Base-by-base conservation (phyloP, 345 rosid species). In the Theobroma cacao region DNA sequence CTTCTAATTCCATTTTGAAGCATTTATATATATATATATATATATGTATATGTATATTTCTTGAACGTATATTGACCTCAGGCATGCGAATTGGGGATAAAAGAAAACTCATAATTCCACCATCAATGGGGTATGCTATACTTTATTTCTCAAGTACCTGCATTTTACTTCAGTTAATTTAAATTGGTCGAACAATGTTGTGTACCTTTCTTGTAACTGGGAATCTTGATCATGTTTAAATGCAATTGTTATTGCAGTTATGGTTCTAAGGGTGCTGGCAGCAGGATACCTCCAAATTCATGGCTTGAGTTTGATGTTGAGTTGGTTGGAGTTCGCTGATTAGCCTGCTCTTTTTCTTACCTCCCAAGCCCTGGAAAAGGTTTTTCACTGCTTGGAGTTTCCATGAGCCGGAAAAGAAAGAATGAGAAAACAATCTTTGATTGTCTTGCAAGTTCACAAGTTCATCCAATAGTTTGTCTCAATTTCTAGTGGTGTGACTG, bases 21-120 rank as follows among this genome's bases (percentile, higher is more conserved):
- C 53, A 26, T 79, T 71, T 7, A 64, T 31, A 12, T 33, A 8
- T n/a, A n/a, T n/a, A n/a, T n/a, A n/a, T n/a, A n/a, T n/a, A n/a
- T n/a, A n/a, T n/a, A n/a, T n/a, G n/a, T n/a, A n/a, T n/a, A n/a
- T n/a, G n/a, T n/a, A n/a, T 17, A 59, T 36, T 34, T 76, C 8
- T 55, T 40, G 38, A 41, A 73, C 13, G 31, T 22, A 52, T 22
- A 72, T 75, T 28, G 56, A 73, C 30, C 18, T 70, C 82, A 92
- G 97, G 97, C 43, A 85, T 92, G 93, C 88, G 89, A 20, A 79
- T 87, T 80, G 97, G 97, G 55, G 95, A 88, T 85, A 92, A 90
- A 82, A 85, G 95, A 82, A 90, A 81, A 77, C 89, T 92, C 20
- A 83, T 86, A 47, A 88, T 92, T 78, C 97, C 97, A 20, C 97